Evolutionary conservation across 1,284 basidiomycete genomes (phyloP).

Genomic region (Volvariella volvacea): DNA sequence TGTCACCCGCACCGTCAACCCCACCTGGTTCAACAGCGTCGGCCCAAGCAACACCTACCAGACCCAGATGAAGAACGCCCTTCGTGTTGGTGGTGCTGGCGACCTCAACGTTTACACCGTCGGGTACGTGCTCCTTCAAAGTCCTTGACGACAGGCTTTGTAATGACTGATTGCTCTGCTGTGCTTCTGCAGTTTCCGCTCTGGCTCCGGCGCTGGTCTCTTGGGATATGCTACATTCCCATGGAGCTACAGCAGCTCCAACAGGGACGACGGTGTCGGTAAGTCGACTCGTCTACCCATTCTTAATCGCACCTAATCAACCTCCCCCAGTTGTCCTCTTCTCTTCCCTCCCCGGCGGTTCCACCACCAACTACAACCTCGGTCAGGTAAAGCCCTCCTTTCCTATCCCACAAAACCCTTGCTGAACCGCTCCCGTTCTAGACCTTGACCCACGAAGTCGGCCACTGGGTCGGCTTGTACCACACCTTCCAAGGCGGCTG

Average conservation of each 20-base stretch:
- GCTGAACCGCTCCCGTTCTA: background rate
- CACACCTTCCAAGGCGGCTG: slow-evolving; percentile 42
- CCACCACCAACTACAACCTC: slow-evolving; percentile 16
- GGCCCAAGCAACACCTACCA: slow-evolving; percentile 28
- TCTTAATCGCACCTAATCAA: slow-evolving; percentile 8
- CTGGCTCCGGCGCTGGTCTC: slow-evolving; percentile 19
- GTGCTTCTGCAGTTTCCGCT: background rate
- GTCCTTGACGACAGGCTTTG: background rate
- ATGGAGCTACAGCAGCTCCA: slow-evolving; percentile 17
- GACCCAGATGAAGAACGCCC: slow-evolving; percentile 37
- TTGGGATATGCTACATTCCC: slow-evolving; percentile 37
- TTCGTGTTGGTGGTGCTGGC: slow-evolving; percentile 31
- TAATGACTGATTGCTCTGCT: slow-evolving; percentile 13
- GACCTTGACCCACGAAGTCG: background rate
- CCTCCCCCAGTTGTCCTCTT: slow-evolving; percentile 16
- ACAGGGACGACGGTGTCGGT: slow-evolving; percentile 25
- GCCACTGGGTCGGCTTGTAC: slow-evolving; percentile 2
- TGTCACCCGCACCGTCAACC: slow-evolving; percentile 32
- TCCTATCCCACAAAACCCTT: background rate
- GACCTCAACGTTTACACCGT: slow-evolving; percentile 43
- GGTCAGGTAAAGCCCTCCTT: slow-evolving; percentile 15
- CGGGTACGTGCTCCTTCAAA: slow-evolving; percentile 12
- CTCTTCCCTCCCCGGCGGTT: slow-evolving; percentile 19
- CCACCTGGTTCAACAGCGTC: slow-evolving; percentile 34
- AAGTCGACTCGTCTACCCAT: slow-evolving; percentile 5